Base-by-base conservation (phyloP, 108 stramenopile genomes). In the Pinguiococcus pyrenoidosus region DNA sequence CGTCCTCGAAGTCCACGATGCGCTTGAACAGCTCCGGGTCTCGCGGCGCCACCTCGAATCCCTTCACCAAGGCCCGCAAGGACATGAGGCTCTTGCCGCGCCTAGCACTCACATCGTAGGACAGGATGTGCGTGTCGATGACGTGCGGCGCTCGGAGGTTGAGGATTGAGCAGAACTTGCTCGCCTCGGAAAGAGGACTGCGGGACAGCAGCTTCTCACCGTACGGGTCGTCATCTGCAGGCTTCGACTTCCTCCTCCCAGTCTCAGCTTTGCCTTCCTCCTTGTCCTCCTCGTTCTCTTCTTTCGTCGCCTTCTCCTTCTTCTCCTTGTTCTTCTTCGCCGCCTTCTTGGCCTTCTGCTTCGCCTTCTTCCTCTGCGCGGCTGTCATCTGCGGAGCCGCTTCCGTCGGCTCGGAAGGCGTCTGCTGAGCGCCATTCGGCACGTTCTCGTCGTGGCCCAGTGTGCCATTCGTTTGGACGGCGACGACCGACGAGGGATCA, bases 21-120 rank as follows among this genome's bases (percentile, higher is more conserved):
- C n/a, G n/a, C n/a, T n/a, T n/a, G n/a, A n/a, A n/a, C n/a, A n/a
- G n/a, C n/a, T n/a, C n/a, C n/a, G n/a, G n/a, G n/a, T n/a, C n/a
- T n/a, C n/a, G n/a, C n/a, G n/a, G n/a, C n/a, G n/a, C n/a, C n/a
- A n/a, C n/a, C n/a, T n/a, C n/a, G n/a, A n/a, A n/a, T n/a, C n/a
- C n/a, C n/a, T n/a, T 41, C 28, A 35, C 29, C 34, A 73, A 24
- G 16, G 76, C 85, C 48, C 85, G 79, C 30, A 89, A 41, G 2
- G 90, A 90, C 75, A 88, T 54, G 37, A 92, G 34, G 47, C 55
- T 57, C 67, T 92, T 94, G 34, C 80, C 86, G 37, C 89, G 71
- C 33, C 87, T 74, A 51, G 88, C 53, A 1, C 82, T 69, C 14
- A 90, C 92, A 61, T 97, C 95, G 61, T 82, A 89, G 41, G 78